These are phyloP conservation scores for Penicillium atrosanguineum DNA, from an alignment of 495 filamentous ascomycete genomes.

Conservation along the genomic window DNA sequence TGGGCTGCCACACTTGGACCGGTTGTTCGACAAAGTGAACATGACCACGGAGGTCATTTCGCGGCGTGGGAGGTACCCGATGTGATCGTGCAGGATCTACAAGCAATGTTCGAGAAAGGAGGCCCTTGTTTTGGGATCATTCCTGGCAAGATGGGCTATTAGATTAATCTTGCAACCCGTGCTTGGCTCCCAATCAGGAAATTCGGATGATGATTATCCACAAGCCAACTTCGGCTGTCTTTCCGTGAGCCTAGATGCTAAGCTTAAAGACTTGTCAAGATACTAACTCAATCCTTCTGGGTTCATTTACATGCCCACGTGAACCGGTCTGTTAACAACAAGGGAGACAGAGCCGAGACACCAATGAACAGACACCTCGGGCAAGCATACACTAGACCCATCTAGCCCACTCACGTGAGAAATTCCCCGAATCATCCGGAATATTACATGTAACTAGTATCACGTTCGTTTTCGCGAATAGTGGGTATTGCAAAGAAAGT, in stretches of 20 bases:
- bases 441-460: too few species aligned
- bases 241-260: not conserved
- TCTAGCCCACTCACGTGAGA: too few species aligned
- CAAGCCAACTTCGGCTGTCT: not conserved
- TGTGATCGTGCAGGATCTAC: slow-evolving; percentile 52
- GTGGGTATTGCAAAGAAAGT: too few species aligned
- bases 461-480: too few species aligned
- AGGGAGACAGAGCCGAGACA: too few species aligned
- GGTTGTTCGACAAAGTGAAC: slow-evolving; percentile 52
- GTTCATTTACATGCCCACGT: too few species aligned
- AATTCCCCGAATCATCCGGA: too few species aligned
- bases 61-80: slow-evolving; percentile 58
- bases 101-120: slow-evolving; percentile 52
- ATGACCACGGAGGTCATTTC: slow-evolving; percentile 62
- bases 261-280: too few species aligned
- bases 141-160: slow-evolving; percentile 29
- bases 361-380: too few species aligned
- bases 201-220: not conserved
- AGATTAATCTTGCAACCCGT: not conserved
- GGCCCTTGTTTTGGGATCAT: slow-evolving; percentile 36
- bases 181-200: not conserved
- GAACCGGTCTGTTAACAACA: too few species aligned
- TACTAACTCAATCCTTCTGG: too few species aligned
- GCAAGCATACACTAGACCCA: too few species aligned
- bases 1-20: slow-evolving; percentile 52